A percentile compares a stretch with the other conserved stretches of the same genome.
phyloP scores from a whole-genome alignment of 768 basidiomycete genomes.

The Agaricus blazei region DNA sequence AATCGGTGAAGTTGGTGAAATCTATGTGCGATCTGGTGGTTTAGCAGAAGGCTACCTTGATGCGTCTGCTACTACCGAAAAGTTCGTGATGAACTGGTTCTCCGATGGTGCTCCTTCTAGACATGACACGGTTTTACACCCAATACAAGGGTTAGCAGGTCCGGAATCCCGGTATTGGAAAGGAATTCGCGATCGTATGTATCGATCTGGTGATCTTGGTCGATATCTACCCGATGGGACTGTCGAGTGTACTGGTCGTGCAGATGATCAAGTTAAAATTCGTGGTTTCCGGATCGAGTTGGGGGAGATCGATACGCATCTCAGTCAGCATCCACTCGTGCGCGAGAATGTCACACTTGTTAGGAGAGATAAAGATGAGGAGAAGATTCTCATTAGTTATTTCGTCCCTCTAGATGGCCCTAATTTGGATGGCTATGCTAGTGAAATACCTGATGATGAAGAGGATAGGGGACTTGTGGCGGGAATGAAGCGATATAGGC shows the following conservation, averaged over 20 bases:
- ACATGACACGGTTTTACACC: constrained; percentile 70
- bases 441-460: constrained; percentile 54
- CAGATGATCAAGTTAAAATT: constrained; percentile 99
- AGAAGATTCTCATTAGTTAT: constrained; percentile 97
- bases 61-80: constrained; percentile 73
- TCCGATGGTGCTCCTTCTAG: constrained; percentile 38
- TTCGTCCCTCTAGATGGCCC: constrained; percentile 84
- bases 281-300: constrained; percentile 98
- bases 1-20: constrained; percentile 96
- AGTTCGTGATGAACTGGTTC: constrained; percentile 97
- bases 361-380: constrained; percentile 95
- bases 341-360: constrained; percentile 99
- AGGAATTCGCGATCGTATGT: constrained; percentile 95
- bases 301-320: constrained; percentile 95
- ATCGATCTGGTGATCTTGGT: constrained; percentile 94
- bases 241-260: constrained; percentile 95
- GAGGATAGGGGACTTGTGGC: constrained; percentile 59
- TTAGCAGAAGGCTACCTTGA: constrained; percentile 95
- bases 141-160: constrained; percentile 48
- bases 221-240: constrained; percentile 88
- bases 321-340: constrained; percentile 88
- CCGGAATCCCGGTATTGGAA: constrained; percentile 86
- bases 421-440: constrained; percentile 62
- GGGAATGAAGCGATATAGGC: constrained; percentile 81
- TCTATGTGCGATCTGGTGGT: constrained; percentile 95